Base-by-base conservation (phyloP, 345 rosid genomes). In the Triadica sebifera region DNA sequence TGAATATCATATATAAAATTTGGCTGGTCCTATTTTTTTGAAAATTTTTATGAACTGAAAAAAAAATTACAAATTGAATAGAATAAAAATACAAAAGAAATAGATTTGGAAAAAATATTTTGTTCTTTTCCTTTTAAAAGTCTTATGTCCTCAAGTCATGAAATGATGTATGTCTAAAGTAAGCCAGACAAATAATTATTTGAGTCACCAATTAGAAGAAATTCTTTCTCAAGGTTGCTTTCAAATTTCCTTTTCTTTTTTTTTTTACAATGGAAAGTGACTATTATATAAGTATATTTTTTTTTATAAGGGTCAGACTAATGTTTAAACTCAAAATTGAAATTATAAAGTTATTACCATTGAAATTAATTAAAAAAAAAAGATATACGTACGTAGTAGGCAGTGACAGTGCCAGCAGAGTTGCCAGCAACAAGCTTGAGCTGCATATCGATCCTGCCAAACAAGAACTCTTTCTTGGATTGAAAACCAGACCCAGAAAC, bases 391-490 rank as follows among this genome's bases (percentile, higher is more conserved):
- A 86, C 92, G 65, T 88, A 88, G 66, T 81, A 87, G 17, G 92
- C 76, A 13, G 92, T 87, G 46, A 89, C 90, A 1, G 87, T 86
- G 74, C 89, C 90, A 1, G 92, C 90, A 4, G 92, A 87, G 75
- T 88, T 85, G 15, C 88, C 89, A 0, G 89, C 81, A 43, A 87
- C 85, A 17, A 86, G 90, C 49, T 85, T 85, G 65, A 88, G 72
- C 66, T 88, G 86, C 87, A 82, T 78, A 68, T 84, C 87, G 53
- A 84, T 79, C 73, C 84, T 76, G 60, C 87, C 87, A 34, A 82
- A 83, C 34, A 88, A 47, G 73, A 77, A 88, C n/a, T 85, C 85
- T 20, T 82, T 79, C 81, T 79, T 84, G 77, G 90, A 87, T 62
- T 85, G 85, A 58, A 88, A 85, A 0, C 92, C 90, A 1, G 89